Conservation (phyloP, 192 early-diverging fungal genomes). For the Podila minutissima region DNA sequence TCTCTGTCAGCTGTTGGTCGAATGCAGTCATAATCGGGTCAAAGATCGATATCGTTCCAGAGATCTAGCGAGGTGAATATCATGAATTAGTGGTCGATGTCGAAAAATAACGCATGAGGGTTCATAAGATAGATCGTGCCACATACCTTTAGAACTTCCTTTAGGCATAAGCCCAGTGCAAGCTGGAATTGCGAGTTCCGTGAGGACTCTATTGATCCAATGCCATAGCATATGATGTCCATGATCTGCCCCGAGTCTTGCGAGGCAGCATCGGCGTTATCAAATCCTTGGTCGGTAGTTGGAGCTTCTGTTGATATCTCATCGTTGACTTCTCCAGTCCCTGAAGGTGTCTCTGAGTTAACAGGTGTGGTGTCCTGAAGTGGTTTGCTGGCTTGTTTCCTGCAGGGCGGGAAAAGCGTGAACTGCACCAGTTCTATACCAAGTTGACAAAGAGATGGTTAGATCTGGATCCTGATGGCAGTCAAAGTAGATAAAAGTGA, state of each 20-base stretch:
- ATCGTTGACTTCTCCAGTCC: neutral
- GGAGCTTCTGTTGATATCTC: neutral
- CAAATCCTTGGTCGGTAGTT: neutral
- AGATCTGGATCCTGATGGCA: too few species aligned
- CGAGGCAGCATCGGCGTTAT: neutral
- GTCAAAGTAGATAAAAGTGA: too few species aligned
- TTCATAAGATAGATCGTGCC: neutral
- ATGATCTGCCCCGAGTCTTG: neutral
- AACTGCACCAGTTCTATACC: conserved; percentile 16
- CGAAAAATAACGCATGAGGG: neutral
- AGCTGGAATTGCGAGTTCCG: conserved; percentile 52
- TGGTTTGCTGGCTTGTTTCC: neutral
- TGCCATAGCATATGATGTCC: conserved; percentile 54
- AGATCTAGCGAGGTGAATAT: neutral
- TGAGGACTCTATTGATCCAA: conserved; percentile 52
- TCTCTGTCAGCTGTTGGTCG: conserved; percentile 17
- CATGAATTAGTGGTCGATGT: neutral
- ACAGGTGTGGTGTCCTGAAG: too few species aligned
- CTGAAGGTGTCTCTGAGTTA: neutral
- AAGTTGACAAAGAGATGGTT: too few species aligned
- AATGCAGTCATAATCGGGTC: conserved; percentile 39
- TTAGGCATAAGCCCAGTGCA: conserved; percentile 39
- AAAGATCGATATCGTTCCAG: conserved; percentile 25
- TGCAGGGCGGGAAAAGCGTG: conserved; percentile 21
- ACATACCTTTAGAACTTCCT: conserved; percentile 48